Conservation (phyloP, 371 early-diverging fungal genomes). For the Mucor velutinosus region DNA sequence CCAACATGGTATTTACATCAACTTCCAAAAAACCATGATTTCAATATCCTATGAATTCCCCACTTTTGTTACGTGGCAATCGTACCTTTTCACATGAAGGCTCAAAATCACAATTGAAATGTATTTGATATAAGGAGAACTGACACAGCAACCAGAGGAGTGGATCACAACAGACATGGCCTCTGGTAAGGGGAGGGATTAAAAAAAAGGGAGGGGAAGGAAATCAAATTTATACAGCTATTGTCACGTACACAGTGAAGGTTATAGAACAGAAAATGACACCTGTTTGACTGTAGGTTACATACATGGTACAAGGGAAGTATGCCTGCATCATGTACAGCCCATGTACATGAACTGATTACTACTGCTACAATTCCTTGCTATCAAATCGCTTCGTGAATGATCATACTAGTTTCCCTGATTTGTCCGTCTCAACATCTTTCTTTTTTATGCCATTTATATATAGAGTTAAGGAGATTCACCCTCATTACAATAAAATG, state of each 20-base stretch:
- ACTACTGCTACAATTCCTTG: neutral
- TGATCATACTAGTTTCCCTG: too few relatives aligned
- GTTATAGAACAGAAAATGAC: neutral
- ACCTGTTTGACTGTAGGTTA: neutral
- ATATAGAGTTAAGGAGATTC: neutral
- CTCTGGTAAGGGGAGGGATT: too few relatives aligned
- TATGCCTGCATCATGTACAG: neutral
- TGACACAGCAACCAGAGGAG: neutral
- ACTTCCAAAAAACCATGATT: neutral
- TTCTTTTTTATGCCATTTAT: too few relatives aligned
- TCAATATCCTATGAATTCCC: neutral
- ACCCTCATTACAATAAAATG: neutral
- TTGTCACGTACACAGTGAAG: neutral
- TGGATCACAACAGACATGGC: neutral
- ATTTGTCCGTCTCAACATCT: too few relatives aligned
- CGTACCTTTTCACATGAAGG: neutral
- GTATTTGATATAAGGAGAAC: neutral
- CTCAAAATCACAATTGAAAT: neutral
- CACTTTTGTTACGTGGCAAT: neutral
- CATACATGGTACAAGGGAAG: neutral
- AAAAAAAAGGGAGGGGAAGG: neutral
- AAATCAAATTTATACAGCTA: neutral
- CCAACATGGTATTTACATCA: too few relatives aligned
- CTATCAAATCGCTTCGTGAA: neutral
- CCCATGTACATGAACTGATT: slow-evolving; percentile 4